These are phyloP conservation scores for Pinus albicaulis DNA, from an alignment of 75 land plant species.

Conservation along the genomic window DNA sequence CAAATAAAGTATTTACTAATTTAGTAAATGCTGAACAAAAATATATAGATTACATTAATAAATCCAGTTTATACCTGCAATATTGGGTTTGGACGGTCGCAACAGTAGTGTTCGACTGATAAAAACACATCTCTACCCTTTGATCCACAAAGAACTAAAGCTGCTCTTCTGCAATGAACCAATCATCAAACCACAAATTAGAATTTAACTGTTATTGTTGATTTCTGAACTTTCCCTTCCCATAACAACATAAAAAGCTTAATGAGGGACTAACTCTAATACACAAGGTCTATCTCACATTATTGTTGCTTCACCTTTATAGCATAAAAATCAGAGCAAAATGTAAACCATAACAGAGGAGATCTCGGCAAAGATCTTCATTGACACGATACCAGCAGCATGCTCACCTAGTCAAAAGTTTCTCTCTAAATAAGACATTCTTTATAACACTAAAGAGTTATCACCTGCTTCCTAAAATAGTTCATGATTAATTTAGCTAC, in stretches of 20 bases:
- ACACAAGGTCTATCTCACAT: neutral
- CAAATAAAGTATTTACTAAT: neutral
- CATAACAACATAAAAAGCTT: neutral
- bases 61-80: slow-evolving; percentile 59
- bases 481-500: neutral
- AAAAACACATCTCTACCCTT: slow-evolving; percentile 54
- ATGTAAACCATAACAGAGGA: neutral
- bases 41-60: neutral
- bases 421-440: neutral
- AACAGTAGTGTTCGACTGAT: slow-evolving; percentile 70
- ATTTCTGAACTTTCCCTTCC: neutral
- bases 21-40: too few relatives aligned
- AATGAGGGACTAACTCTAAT: neutral
- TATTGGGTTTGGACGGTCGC: slow-evolving; percentile 88
- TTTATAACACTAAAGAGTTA: neutral
- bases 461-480: neutral
- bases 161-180: slow-evolving; percentile 47
- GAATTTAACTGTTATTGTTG: neutral
- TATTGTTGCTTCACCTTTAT: neutral
- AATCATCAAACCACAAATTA: slow-evolving; percentile 5
- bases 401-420: neutral
- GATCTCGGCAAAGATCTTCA: neutral
- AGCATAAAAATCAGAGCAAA: neutral
- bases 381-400: too few relatives aligned
- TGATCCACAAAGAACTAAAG: slow-evolving; percentile 47